Evolutionary conservation across 1,139 yeast genomes (phyloP).

Genomic region (Magnusiomyces clavatus): DNA sequence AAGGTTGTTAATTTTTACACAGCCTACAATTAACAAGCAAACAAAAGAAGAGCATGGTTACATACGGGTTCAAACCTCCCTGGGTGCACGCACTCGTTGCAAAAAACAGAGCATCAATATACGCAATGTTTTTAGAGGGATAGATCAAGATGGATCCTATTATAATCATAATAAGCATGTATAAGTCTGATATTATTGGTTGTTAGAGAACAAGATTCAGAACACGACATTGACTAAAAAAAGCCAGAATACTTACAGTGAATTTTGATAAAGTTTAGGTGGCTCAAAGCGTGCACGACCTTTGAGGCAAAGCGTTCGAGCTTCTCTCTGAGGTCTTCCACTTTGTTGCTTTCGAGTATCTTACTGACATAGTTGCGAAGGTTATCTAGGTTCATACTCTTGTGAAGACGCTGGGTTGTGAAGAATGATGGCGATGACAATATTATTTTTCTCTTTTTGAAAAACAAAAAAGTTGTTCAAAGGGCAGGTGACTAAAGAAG

Average conservation of each 20-base stretch:
- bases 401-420: too few relatives aligned
- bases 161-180: slow-evolving; percentile 27
- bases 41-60: neutral
- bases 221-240: neutral
- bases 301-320: too few relatives aligned
- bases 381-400: too few relatives aligned
- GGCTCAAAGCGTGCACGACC: too few relatives aligned
- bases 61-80: slow-evolving; percentile 63
- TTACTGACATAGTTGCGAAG: too few relatives aligned
- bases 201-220: too few relatives aligned
- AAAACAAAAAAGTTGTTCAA: too few relatives aligned
- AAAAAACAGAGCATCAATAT: slow-evolving; percentile 74
- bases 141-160: slow-evolving; percentile 66
- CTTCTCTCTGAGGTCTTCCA: too few relatives aligned
- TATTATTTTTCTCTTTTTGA: too few relatives aligned
- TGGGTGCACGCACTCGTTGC: slow-evolving; percentile 77
- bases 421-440: too few relatives aligned
- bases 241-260: neutral
- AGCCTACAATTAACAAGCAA: neutral
- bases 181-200: slow-evolving; percentile 4
- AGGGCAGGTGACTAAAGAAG: too few relatives aligned
- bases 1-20: neutral
- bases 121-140: slow-evolving; percentile 58
- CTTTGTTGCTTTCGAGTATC: too few relatives aligned
- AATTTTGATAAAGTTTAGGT: slow-evolving; percentile 2